phyloP scores from a whole-genome alignment of 768 basidiomycete genomes.

The Candolleomyces efflorescens region DNA sequence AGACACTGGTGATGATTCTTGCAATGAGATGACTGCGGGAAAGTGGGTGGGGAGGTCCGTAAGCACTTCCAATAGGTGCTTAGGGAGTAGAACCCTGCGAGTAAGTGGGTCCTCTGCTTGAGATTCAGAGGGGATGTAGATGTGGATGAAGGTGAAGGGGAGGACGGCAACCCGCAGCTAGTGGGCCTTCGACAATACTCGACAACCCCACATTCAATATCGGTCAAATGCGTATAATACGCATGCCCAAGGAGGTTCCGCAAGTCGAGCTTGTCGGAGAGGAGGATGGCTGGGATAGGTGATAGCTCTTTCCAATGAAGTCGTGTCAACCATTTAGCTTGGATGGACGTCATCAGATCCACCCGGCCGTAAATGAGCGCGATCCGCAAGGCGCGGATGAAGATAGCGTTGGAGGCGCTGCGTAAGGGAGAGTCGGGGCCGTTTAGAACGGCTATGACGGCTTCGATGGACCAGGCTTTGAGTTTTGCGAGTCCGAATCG shows the following conservation, averaged over 20 bases:
- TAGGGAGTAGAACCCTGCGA: slow-evolving; percentile 5
- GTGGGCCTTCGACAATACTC: background rate
- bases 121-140: background rate
- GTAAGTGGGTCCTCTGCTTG: slow-evolving; percentile 6
- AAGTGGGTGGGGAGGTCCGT: slow-evolving; percentile 24
- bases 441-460: slow-evolving; percentile 25
- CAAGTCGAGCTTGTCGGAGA: slow-evolving; percentile 15
- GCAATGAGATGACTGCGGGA: slow-evolving; percentile 27
- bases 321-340: slow-evolving; percentile 8
- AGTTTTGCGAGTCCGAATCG: slow-evolving; percentile 34
- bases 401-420: slow-evolving; percentile 23
- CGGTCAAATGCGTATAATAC: slow-evolving; percentile 21
- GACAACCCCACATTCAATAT: slow-evolving; percentile 7
- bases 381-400: slow-evolving; percentile 30
- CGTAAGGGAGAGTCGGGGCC: slow-evolving; percentile 22
- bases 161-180: background rate
- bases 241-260: slow-evolving; percentile 18
- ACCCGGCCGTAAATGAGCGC: slow-evolving; percentile 25
- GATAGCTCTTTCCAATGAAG: slow-evolving; percentile 15
- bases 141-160: background rate
- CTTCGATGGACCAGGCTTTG: slow-evolving; percentile 31
- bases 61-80: slow-evolving; percentile 27
- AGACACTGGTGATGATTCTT: slow-evolving; percentile 31
- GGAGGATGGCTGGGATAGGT: slow-evolving; percentile 18
- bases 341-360: slow-evolving; percentile 4